Evolutionary conservation across 305 asterid genomes (phyloP), one percentile per base, ranked within the genome.

Genomic region (Rubia balearica): DNA sequence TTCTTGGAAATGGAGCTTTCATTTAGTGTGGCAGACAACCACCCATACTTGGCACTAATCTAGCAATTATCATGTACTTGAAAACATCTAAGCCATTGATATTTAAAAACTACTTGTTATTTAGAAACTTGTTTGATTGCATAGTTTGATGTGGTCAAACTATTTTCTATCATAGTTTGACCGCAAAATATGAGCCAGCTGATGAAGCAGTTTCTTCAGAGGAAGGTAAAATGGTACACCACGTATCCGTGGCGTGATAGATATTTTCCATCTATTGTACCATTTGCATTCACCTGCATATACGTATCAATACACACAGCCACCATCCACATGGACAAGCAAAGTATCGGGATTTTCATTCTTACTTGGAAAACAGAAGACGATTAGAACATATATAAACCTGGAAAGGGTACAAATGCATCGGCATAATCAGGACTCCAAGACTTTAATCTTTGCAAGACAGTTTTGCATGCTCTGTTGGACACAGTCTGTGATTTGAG

Each of bases 401-500:
- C 9, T 11, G 33, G n/a, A 48, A 5, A 68, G 11, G 48, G n/a
- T n/a, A 49, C 48, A 51, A 30, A n/a, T 17, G 48, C 67, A 62
- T 62, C 43, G 36, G 45, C 40, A 33, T 33, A 36, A 17, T 75
- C 65, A 78, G 78, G 83, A 87, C 76, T 85, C 93, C 84, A 93
- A 81, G 69, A 65, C 43, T 80, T 82, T 89, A 82, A 93, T 86
- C 88, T 88, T 90, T 76, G 80, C 92, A 22, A 90, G 82, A 78
- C 81, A 81, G 76, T 88, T 88, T 71, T 77, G 88, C 97, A 90
- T 89, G 57, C 79, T 91, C 64, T 79, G 87, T 51, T 79, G 76
- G 61, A 76, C 68, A 67, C 79, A 82, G 4, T 79, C 80, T 6
- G 90, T 80, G 33, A 84, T 69, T 61, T 79, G 82, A 49, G 77